Conservation (phyloP, 768 basidiomycete species). For the Rhizopogon salebrosus region DNA sequence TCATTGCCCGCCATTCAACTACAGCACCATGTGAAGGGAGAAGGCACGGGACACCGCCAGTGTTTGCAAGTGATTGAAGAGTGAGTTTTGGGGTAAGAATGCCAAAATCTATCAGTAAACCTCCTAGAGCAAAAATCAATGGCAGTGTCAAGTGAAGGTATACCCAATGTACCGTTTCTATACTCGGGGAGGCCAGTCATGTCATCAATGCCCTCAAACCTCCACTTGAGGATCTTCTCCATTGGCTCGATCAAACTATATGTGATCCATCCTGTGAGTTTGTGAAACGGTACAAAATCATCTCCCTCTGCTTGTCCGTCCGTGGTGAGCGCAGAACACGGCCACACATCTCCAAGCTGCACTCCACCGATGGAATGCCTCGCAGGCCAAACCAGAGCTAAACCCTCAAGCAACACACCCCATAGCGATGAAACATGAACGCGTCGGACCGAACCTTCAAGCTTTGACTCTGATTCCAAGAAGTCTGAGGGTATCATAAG, state of each 20-base stretch:
- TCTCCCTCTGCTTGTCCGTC: slow-evolving; percentile 43
- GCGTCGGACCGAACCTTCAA: slow-evolving; percentile 33
- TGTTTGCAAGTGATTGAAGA: slow-evolving; percentile 38
- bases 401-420: slow-evolving; percentile 73
- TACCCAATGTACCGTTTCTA: slow-evolving; percentile 64
- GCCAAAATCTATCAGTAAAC: slow-evolving; percentile 80
- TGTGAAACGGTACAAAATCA: slow-evolving; percentile 90
- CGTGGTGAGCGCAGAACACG: slow-evolving; percentile 51
- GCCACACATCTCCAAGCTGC: slow-evolving; percentile 92
- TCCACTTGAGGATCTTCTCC: slow-evolving; percentile 72
- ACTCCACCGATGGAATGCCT: slow-evolving; percentile 63
- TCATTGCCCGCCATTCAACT: slow-evolving; percentile 95
- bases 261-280: slow-evolving; percentile 90
- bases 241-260: slow-evolving; percentile 87
- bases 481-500: slow-evolving; percentile 45
- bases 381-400: slow-evolving; percentile 86
- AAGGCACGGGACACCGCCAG: slow-evolving; percentile 50
- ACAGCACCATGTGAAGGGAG: slow-evolving; percentile 82
- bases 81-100: slow-evolving; percentile 65
- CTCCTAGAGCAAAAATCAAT: slow-evolving; percentile 44
- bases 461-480: slow-evolving; percentile 50
- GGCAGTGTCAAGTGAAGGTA: neutral
- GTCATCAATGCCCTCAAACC: slow-evolving; percentile 73
- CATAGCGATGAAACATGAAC: slow-evolving; percentile 78
- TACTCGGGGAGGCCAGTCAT: slow-evolving; percentile 96